These are phyloP conservation scores for Pichia paraexigua DNA, from an alignment of 805 yeast species.

Conservation along the genomic window DNA sequence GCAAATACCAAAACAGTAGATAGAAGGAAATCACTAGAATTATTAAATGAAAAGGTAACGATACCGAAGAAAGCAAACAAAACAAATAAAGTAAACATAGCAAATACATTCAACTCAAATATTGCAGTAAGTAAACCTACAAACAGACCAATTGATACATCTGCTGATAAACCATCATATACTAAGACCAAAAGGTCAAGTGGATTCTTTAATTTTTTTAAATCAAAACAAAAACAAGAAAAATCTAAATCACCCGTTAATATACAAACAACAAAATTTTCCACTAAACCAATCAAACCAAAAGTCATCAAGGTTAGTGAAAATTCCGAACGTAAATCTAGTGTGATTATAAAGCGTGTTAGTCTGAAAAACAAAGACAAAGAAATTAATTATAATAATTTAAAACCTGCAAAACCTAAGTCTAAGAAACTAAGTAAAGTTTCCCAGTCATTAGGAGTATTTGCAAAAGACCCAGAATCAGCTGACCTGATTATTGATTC, in stretches of 20 bases:
- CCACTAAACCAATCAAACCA: neutral
- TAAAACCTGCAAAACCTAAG: conserved; percentile 9
- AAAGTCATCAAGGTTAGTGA: neutral
- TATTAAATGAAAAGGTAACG: conserved; percentile 4
- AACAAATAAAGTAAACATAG: no score
- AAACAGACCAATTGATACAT: neutral
- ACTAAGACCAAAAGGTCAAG: neutral
- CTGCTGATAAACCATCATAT: neutral
- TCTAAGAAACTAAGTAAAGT: conserved; percentile 1
- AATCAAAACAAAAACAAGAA: neutral
- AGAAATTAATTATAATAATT: neutral
- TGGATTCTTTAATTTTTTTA: conserved; percentile 6
- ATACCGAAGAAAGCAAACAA: neutral
- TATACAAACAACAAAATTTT: no score
- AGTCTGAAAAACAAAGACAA: neutral
- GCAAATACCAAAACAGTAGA: conserved; percentile 2
- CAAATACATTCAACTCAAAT: neutral
- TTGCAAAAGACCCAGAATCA: neutral
- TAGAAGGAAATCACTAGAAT: conserved; percentile 18
- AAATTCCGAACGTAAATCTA: neutral
- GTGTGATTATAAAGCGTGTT: neutral
- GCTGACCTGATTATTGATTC: neutral
- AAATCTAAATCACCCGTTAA: neutral
- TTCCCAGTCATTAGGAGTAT: conserved; percentile 2
- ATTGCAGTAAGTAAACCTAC: neutral